Percentiles rank a stretch among this genome's conserved stretches.
phyloP scores from a whole-genome alignment of 2,329 filamentous ascomycete genomes.

The Teratosphaeria destructans region DNA sequence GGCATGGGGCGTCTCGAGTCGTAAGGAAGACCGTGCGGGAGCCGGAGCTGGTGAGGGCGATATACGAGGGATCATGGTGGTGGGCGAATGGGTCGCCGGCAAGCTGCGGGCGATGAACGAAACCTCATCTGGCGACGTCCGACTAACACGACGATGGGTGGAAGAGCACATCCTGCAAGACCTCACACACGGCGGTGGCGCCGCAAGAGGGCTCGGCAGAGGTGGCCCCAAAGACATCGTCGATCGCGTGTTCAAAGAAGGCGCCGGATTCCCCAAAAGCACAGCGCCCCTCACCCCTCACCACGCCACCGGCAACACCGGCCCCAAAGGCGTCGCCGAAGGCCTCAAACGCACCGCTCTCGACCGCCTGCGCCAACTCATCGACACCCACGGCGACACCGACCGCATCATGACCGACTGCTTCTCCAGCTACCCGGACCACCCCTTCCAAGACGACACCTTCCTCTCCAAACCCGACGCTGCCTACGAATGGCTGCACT shows the following conservation, averaged over 20 bases:
- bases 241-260: constrained; percentile 66
- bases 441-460: constrained; percentile 86
- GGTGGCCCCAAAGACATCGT: constrained; percentile 67
- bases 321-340: constrained; percentile 56
- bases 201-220: constrained; percentile 59
- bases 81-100: constrained; percentile 75
- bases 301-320: constrained; percentile 10
- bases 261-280: constrained; percentile 63
- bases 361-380: constrained; percentile 61
- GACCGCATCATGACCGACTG: constrained; percentile 73
- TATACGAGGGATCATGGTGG: constrained; percentile 73
- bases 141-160: constrained; percentile 65
- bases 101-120: constrained; percentile 44
- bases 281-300: constrained; percentile 13
- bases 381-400: constrained; percentile 68
- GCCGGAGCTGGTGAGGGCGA: constrained; percentile 60
- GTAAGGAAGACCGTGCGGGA: constrained; percentile 47
- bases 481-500: constrained; percentile 91
- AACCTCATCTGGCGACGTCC: constrained; percentile 28
- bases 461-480: constrained; percentile 77
- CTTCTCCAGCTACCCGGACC: constrained; percentile 74
- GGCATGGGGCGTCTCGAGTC: constrained; percentile 66
- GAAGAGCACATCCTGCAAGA: constrained; percentile 61
- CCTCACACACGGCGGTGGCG: constrained; percentile 59
- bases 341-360: constrained; percentile 62